These are phyloP conservation scores for Fusarium denticulatum DNA, from an alignment of 2,329 filamentous ascomycete species.

Conservation along the genomic window DNA sequence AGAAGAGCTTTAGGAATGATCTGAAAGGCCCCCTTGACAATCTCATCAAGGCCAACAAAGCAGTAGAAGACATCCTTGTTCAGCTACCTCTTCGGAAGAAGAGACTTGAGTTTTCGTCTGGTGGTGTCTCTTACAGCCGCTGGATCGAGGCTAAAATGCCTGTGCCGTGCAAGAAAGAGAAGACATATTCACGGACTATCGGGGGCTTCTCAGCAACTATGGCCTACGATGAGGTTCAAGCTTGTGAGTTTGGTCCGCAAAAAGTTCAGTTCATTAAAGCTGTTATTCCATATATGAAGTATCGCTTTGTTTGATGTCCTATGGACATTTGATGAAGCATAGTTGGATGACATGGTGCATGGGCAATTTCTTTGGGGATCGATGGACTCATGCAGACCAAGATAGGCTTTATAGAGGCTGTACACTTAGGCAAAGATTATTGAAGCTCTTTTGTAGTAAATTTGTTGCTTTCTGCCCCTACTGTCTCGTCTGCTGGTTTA, in stretches of 20 bases:
- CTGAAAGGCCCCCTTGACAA: conserved; percentile 7
- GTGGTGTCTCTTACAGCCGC: not conserved
- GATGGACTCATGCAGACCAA: too few relatives aligned
- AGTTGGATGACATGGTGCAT: not conserved
- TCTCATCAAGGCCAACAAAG: conserved; percentile 20
- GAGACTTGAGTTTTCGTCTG: conserved; percentile 6
- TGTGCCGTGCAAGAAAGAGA: conserved; percentile 8
- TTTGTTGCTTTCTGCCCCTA: fast-evolving
- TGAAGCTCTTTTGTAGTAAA: not conserved
- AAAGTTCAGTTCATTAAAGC: not conserved
- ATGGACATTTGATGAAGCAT: fast-evolving
- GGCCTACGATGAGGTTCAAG: not conserved
- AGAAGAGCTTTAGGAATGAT: conserved; percentile 15
- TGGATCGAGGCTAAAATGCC: conserved; percentile 13
- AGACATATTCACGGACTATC: not conserved
- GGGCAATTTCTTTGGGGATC: fast-evolving
- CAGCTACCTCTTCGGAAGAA: conserved; percentile 18
- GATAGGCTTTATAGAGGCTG: too few relatives aligned
- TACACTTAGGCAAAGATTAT: fast-evolving
- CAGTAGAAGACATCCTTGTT: not conserved
- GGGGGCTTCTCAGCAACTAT: not conserved
- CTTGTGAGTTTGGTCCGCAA: conserved; percentile 13
- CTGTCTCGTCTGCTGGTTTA: not conserved
- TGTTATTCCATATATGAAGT: not conserved
- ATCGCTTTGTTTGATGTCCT: not conserved